phyloP scores from a whole-genome alignment of 2,329 filamentous ascomycete genomes.

The Paraphoma sp. region DNA sequence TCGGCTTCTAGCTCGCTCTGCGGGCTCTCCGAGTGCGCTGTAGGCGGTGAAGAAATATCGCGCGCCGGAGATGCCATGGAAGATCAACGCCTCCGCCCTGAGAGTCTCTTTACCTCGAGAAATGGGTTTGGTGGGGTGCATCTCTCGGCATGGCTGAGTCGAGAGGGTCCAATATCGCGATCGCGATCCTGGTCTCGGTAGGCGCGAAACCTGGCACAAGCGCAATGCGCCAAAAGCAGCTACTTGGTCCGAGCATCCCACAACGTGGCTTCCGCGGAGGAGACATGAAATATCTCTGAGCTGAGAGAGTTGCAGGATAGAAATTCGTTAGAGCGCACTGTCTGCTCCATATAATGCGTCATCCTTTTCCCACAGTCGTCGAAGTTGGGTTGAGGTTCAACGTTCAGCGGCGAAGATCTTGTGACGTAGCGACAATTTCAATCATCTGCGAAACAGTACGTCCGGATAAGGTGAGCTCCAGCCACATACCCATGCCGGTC shows the following conservation, averaged over 20 bases:
- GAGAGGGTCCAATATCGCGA: neutral
- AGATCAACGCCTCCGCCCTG: neutral
- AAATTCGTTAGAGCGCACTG: neutral
- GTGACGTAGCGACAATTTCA: no score
- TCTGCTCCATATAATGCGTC: neutral
- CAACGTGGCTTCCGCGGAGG: neutral
- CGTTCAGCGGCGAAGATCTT: no score
- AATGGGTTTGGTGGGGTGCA: neutral
- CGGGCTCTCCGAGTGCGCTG: slow-evolving; percentile 2
- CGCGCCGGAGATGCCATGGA: slow-evolving; percentile 10
- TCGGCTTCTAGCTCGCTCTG: slow-evolving; percentile 15
- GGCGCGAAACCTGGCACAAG: neutral
- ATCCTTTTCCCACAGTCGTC: no score
- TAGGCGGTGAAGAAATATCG: slow-evolving; percentile 2
- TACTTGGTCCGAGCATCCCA: neutral
- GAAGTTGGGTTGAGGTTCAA: no score
- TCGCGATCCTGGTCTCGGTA: neutral
- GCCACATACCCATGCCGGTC: no score
- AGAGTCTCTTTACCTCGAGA: neutral
- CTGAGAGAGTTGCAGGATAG: neutral
- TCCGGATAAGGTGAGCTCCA: no score
- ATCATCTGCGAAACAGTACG: no score
- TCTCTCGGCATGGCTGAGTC: neutral
- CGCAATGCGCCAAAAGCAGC: neutral
- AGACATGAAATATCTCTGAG: neutral